These are phyloP conservation scores for Endocladia muricata DNA, from an alignment of 31 red algal genomes.

Conservation along the genomic window DNA sequence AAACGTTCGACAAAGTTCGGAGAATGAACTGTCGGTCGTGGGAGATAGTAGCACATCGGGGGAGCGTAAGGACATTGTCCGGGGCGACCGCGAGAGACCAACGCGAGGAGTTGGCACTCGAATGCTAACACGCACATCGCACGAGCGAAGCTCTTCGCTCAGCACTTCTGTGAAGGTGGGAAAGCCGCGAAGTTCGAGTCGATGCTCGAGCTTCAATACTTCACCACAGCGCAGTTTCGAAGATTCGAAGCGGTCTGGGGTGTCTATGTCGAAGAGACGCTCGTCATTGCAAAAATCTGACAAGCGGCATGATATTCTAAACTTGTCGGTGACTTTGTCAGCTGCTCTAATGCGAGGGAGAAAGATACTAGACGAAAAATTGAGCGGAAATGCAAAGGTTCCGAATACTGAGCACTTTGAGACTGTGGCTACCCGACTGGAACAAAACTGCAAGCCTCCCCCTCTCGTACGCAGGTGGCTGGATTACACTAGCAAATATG, in stretches of 20 bases:
- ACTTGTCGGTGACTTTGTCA: conserved; percentile 28
- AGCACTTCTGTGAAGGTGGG: not conserved
- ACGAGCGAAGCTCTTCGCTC: conserved; percentile 1
- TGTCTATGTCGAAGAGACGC: not conserved
- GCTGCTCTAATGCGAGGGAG: conserved; percentile 15
- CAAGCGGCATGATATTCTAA: not conserved
- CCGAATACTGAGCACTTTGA: not conserved
- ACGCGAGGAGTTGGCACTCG: not conserved
- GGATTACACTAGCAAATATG: conserved; percentile 27
- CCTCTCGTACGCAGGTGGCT: conserved; percentile 21
- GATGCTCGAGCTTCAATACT: conserved; percentile 5
- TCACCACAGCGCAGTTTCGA: not conserved
- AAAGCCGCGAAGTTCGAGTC: not conserved
- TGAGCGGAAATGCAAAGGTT: not conserved
- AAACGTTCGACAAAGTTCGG: no score
- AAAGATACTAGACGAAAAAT: conserved; percentile 6
- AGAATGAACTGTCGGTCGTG: no score
- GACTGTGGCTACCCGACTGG: not conserved
- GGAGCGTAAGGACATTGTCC: not conserved
- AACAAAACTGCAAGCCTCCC: not conserved
- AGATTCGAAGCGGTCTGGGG: not conserved
- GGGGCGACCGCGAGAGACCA: not conserved
- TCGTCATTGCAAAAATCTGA: conserved; percentile 2
- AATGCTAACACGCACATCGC: not conserved
- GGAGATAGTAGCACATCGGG: not conserved